Evolutionary conservation across 148 eudicot genomes (phyloP).

Genomic region (Rhododendron williamsianum): DNA sequence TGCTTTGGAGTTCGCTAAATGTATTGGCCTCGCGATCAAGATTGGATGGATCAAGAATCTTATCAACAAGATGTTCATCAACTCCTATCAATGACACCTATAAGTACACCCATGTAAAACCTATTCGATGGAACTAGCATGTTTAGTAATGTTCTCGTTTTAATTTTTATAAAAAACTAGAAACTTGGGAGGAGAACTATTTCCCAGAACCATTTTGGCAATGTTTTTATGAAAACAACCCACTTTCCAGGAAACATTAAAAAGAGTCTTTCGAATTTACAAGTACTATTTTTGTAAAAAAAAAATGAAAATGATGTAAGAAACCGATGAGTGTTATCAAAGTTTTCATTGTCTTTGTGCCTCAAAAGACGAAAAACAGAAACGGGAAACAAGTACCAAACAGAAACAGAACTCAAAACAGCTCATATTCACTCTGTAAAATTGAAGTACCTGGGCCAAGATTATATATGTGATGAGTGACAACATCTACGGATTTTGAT

Average conservation of each 20-base stretch:
- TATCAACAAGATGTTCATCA: conserved; percentile 10
- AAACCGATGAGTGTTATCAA: not conserved
- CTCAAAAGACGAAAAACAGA: not conserved
- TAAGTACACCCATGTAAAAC: not conserved
- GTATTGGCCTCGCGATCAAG: conserved; percentile 11
- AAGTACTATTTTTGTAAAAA: not conserved
- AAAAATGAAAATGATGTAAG: not conserved
- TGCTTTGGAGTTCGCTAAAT: conserved; percentile 10
- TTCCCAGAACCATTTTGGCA: not conserved
- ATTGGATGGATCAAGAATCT: conserved; percentile 11
- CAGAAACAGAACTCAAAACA: not conserved
- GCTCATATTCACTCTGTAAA: not conserved
- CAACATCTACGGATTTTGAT: conserved; percentile 34
- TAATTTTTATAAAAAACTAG: not conserved
- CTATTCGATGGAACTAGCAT: not conserved
- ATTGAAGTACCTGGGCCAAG: not conserved
- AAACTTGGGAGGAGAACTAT: not conserved
- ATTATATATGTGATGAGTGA: conserved; percentile 63
- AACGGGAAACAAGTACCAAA: not conserved
- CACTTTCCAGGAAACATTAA: not conserved
- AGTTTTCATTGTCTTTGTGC: not conserved
- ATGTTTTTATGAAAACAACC: not conserved
- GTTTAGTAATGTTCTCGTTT: not conserved
- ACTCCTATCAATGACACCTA: conserved; percentile 8
- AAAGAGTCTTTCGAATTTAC: not conserved